A percentile compares a stretch with the other conserved stretches of the same genome.
These are phyloP conservation scores for Fremontodendron californicum DNA, from an alignment of 345 rosid species.

Conservation along the genomic window DNA sequence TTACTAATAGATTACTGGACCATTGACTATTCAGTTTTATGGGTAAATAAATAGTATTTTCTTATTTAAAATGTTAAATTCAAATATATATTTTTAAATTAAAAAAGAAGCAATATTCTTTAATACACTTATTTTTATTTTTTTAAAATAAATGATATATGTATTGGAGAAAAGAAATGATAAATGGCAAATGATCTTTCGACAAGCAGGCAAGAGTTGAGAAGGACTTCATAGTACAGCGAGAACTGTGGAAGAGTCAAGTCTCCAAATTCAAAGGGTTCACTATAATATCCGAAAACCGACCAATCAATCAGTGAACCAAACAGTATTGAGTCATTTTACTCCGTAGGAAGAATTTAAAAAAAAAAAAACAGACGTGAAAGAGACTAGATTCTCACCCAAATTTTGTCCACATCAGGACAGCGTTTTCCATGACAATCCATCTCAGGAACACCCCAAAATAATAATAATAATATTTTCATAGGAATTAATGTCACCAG, in stretches of 20 bases:
- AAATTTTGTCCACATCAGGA: background rate
- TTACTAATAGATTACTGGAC: too few species aligned
- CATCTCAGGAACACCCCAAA: constrained; percentile 12
- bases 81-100: too few species aligned
- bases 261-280: background rate
- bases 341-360: background rate
- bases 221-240: background rate
- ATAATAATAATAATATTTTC: constrained; percentile 15
- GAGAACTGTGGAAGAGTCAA: background rate
- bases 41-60: too few species aligned
- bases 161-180: too few species aligned
- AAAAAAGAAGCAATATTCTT: too few species aligned
- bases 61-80: too few species aligned
- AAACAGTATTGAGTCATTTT: background rate
- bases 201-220: too few species aligned
- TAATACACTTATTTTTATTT: too few species aligned
- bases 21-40: too few species aligned
- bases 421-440: background rate
- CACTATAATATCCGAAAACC: background rate
- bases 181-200: background rate
- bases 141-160: too few species aligned
- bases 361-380: background rate
- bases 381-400: background rate
- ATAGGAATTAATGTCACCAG: background rate
- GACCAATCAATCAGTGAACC: background rate